These are phyloP conservation scores for Murraya koenigii DNA, from an alignment of 345 rosid genomes.

Conservation along the genomic window DNA sequence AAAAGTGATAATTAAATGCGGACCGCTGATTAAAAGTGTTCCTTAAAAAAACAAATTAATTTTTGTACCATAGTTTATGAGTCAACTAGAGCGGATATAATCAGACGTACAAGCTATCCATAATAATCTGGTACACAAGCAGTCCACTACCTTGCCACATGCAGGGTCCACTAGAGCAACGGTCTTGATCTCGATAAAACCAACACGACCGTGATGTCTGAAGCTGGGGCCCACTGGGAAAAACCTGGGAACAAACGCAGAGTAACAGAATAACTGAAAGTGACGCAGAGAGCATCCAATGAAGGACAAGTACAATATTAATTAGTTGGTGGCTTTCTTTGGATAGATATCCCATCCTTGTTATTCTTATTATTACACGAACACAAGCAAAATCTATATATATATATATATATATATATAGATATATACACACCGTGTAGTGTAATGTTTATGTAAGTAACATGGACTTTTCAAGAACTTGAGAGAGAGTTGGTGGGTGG, in stretches of 20 bases:
- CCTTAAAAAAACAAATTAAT: background rate
- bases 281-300: constrained; percentile 44
- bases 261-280: constrained; percentile 14
- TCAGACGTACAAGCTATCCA: background rate
- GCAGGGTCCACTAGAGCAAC: background rate
- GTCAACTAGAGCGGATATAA: background rate
- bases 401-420: background rate
- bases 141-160: background rate
- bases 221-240: background rate
- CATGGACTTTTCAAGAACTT: constrained; percentile 27
- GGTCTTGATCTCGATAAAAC: background rate
- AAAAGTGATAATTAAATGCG: background rate
- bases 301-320: constrained; percentile 8
- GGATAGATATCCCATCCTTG: constrained; percentile 10
- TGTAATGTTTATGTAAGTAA: background rate
- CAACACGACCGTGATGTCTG: too few relatives aligned
- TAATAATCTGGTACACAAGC: too few relatives aligned
- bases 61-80: background rate
- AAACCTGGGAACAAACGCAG: constrained; percentile 12
- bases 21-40: constrained; percentile 16
- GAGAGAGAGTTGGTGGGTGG: constrained; percentile 21
- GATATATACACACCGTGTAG: background rate
- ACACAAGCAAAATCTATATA: background rate
- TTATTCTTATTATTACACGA: background rate
- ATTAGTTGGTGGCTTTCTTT: constrained; percentile 12